These are phyloP conservation scores for Ceratocystiopsis minuta DNA, from an alignment of 2,329 filamentous ascomycete genomes.

Conservation along the genomic window DNA sequence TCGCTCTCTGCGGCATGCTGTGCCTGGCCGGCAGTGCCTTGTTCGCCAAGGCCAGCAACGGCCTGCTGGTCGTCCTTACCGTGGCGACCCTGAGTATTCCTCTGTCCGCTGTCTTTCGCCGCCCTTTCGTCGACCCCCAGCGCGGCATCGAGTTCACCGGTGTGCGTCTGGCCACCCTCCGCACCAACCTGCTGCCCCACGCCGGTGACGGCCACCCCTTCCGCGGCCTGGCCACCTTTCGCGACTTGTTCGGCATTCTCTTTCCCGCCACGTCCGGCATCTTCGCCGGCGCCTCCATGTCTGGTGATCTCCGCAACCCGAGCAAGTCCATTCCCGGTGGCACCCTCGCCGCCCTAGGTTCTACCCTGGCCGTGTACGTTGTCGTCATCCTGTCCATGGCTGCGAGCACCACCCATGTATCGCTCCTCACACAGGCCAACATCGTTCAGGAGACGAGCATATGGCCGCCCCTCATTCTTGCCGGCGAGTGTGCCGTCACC, in stretches of 20 bases:
- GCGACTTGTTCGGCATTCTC: slow-evolving; percentile 69
- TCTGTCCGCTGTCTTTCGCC: slow-evolving; percentile 49
- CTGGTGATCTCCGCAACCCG: slow-evolving; percentile 64
- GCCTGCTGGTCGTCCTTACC: slow-evolving; percentile 50
- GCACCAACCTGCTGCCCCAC: slow-evolving; percentile 57
- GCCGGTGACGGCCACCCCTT: slow-evolving; percentile 40
- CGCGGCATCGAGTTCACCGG: slow-evolving; percentile 62
- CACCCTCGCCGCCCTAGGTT: slow-evolving; percentile 58
- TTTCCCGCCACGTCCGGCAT: slow-evolving; percentile 55
- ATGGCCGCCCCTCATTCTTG: slow-evolving; percentile 54
- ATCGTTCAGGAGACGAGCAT: slow-evolving; percentile 67
- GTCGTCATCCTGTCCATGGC: slow-evolving; percentile 65
- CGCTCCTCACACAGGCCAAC: slow-evolving; percentile 58
- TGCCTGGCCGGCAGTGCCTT: slow-evolving; percentile 65
- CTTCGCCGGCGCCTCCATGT: slow-evolving; percentile 71
- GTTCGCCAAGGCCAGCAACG: slow-evolving; percentile 67
- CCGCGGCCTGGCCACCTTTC: slow-evolving; percentile 49
- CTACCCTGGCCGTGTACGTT: slow-evolving; percentile 61
- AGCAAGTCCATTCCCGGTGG: slow-evolving; percentile 72
- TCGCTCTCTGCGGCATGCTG: slow-evolving; percentile 54
- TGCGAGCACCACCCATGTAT: slow-evolving; percentile 53
- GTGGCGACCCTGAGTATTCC: slow-evolving; percentile 68
- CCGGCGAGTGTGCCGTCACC: slow-evolving; percentile 66
- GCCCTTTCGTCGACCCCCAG: slow-evolving; percentile 46
- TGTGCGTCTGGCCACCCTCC: slow-evolving; percentile 49